Percentiles rank a stretch among this genome's conserved stretches.
phyloP scores from a whole-genome alignment of 2,329 filamentous ascomycete species.

The Colletotrichum sidae region DNA sequence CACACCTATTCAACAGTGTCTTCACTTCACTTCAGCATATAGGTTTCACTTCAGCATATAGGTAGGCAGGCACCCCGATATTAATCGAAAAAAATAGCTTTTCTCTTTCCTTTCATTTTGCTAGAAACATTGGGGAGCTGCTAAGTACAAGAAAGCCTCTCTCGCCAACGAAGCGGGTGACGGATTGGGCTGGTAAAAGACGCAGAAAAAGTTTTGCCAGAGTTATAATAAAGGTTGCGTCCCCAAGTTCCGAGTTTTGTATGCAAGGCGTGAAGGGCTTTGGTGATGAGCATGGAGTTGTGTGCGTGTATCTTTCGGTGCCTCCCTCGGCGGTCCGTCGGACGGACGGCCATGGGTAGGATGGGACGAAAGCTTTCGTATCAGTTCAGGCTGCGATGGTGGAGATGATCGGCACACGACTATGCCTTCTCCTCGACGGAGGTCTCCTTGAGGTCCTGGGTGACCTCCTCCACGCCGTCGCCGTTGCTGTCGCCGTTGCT shows the following conservation, averaged over 20 bases:
- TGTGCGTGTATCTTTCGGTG: slow-evolving; percentile 15
- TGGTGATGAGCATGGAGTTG: neutral
- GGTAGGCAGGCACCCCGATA: neutral
- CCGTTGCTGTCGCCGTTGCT: slow-evolving; percentile 62
- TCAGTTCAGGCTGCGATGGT: no score
- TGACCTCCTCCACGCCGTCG: slow-evolving; percentile 66
- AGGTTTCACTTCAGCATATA: neutral
- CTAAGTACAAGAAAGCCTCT: slow-evolving; percentile 37
- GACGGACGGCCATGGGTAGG: neutral
- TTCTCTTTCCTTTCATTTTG: slow-evolving; percentile 31
- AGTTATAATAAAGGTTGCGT: slow-evolving; percentile 19
- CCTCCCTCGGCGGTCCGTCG: neutral
- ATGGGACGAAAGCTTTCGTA: neutral
- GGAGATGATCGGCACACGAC: slow-evolving; percentile 8
- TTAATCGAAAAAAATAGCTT: slow-evolving; percentile 16
- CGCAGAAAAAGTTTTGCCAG: slow-evolving; percentile 24
- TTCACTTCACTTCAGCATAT: neutral
- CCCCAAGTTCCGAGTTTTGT: slow-evolving; percentile 32
- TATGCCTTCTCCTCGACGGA: slow-evolving; percentile 65
- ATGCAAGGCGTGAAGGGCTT: slow-evolving; percentile 23
- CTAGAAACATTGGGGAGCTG: slow-evolving; percentile 24
- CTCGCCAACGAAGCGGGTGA: neutral
- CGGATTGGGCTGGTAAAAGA: slow-evolving; percentile 28
- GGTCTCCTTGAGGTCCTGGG: slow-evolving; percentile 63
- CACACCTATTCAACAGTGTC: neutral